Base-by-base conservation (phyloP, 2,329 filamentous ascomycete species). In the Coleophoma crateriformis region DNA sequence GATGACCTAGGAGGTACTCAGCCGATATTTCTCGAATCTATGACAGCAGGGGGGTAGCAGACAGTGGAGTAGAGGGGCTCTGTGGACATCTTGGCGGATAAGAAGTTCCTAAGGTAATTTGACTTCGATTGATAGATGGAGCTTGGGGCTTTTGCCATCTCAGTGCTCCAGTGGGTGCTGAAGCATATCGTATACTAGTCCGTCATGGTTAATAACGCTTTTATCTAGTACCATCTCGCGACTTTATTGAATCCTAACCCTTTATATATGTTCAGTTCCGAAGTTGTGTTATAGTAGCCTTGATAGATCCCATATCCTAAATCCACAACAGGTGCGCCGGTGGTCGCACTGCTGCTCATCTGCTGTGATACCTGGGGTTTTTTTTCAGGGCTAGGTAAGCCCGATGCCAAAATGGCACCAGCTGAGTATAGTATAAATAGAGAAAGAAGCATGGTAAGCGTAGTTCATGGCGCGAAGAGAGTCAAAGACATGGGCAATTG, bases 251-350 rank as follows among this genome's bases (percentile, higher is more conserved):
- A 17, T n/a, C 35, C 51, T 43, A 64, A 72, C 73, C 74, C 72
- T 59, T 68, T 72, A 64, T 68, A 77, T 27, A 68, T 60, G 50
- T 77, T 75, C 10, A 76, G 45, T 2, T 65, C 64, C 10, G 61
- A 67, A 0, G 65, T 63, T 4, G 60, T 17, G 52, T 76, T 67
- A 38, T 68, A 63, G 33, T 61, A 64, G 10, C 74, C 75, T 51
- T 70, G 60, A 52, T 78, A 78, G 17, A 63, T 61, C 8, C 66
- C 66, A 50, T 78, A 78, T 8, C 67, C 73, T 1, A 77, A 57
- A 53, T 77, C 67, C 19, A 76, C 71, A 7, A 45, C 42, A 27
- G 41, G 41, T 19, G 14, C 40, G 38, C 8, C 41, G 11, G 13
- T 5, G n/a, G 41, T 27, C 8, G 27, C 8, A 3, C 8, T 27